Evolutionary conservation across 2,329 filamentous ascomycete species (phyloP).

Genomic region (Metarhizium humberi): DNA sequence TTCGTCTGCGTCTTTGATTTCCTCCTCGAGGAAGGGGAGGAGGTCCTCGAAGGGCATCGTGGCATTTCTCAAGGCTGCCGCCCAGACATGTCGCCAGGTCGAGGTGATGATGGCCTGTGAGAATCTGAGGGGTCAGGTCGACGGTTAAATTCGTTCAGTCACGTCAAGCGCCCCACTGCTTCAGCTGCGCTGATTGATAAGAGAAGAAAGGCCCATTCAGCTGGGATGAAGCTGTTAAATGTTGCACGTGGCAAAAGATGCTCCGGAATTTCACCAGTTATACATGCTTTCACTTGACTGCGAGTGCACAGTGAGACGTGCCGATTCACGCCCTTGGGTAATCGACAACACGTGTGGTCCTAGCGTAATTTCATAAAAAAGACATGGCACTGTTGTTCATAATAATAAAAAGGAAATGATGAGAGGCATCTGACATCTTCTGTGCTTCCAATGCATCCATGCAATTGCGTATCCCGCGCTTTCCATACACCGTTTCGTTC

Average conservation of each 20-base stretch:
- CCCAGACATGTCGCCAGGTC: background rate
- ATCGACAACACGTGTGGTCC: background rate
- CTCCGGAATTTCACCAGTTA: too few species aligned
- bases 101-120: too few species aligned
- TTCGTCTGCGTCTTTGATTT: conserved; percentile 41
- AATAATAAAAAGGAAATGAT: conserved; percentile 4
- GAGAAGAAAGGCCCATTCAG: background rate
- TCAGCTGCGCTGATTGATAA: background rate
- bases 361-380: background rate
- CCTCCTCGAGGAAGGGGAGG: conserved; percentile 26
- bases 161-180: too few species aligned
- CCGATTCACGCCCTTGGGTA: background rate
- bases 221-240: background rate
- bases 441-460: background rate
- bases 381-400: background rate
- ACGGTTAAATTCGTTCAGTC: too few species aligned
- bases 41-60: conserved; percentile 14
- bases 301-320: background rate
- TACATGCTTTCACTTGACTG: background rate
- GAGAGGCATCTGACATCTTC: background rate
- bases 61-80: background rate
- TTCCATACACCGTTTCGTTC: background rate
- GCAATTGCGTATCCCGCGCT: background rate
- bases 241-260: too few species aligned
- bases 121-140: too few species aligned